A percentile compares a stretch with the other conserved stretches of the same genome.
phyloP scores from a whole-genome alignment of 805 yeast species.

The Monosporozyma unispora region DNA sequence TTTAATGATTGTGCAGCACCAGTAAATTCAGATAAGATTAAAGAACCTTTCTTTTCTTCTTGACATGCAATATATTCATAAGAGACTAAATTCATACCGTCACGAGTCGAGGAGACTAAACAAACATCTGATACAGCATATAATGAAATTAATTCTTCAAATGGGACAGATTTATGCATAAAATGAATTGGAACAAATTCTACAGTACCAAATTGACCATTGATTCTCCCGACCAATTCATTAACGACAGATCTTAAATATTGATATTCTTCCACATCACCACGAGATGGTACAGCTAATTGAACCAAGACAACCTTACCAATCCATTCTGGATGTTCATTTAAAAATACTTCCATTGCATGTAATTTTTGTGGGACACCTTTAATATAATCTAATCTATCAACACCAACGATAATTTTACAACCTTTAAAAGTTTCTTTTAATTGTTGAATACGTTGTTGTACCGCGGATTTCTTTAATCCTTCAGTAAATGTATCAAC shows the following conservation, averaged over 20 bases:
- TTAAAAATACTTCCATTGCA: conserved; percentile 86
- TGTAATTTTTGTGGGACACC: conserved; percentile 97
- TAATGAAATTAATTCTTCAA: conserved; percentile 83
- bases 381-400: conserved; percentile 90
- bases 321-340: conserved; percentile 95
- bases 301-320: conserved; percentile 94
- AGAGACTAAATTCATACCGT: conserved; percentile 95
- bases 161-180: conserved; percentile 84
- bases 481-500: conserved; percentile 86
- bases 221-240: conserved; percentile 92
- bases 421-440: conserved; percentile 60
- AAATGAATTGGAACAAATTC: conserved; percentile 97
- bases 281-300: conserved; percentile 95
- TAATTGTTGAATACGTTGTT: conserved; percentile 54
- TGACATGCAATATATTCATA: conserved; percentile 98
- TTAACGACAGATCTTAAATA: conserved; percentile 87
- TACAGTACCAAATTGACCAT: conserved; percentile 92
- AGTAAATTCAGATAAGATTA: conserved; percentile 88
- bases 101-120: conserved; percentile 87
- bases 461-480: conserved; percentile 51
- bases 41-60: conserved; percentile 70
- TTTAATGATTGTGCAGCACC: conserved; percentile 98
- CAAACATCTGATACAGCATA: conserved; percentile 86
- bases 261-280: conserved; percentile 97
- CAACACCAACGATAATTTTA: conserved; percentile 92